These are phyloP conservation scores for Lycium barbarum DNA, from an alignment of 257 asterid species.

Conservation along the genomic window DNA sequence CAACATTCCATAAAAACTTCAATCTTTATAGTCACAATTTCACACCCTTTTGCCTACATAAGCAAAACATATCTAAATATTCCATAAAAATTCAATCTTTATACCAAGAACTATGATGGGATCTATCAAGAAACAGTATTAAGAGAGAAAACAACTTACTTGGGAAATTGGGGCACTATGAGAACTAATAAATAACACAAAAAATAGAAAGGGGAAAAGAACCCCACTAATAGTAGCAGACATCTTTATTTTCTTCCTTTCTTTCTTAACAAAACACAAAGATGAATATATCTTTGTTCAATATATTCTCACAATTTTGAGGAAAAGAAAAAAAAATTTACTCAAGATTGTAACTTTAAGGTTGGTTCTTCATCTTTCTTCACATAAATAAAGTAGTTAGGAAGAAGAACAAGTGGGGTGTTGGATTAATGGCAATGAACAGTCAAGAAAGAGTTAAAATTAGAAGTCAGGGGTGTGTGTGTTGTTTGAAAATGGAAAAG, in stretches of 20 bases:
- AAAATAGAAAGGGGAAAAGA: constrained; percentile 43
- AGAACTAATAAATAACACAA: constrained; percentile 47
- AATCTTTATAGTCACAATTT: neutral
- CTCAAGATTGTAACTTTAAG: neutral
- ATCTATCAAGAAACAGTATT: constrained; percentile 36
- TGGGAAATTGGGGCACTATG: constrained; percentile 39
- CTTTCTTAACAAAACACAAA: neutral
- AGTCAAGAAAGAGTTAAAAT: constrained; percentile 39
- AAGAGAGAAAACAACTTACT: constrained; percentile 44
- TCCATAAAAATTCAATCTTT: neutral
- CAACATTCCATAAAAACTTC: neutral
- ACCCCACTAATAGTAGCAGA: constrained; percentile 48
- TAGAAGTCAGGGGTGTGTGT: neutral
- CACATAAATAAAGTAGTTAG: constrained; percentile 40
- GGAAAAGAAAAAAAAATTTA: neutral
- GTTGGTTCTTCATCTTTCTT: constrained; percentile 16
- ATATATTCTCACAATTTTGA: constrained; percentile 1
- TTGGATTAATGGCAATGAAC: constrained; percentile 55
- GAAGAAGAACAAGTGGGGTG: constrained; percentile 44
- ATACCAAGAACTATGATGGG: constrained; percentile 34
- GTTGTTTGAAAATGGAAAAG: neutral
- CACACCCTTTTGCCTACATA: neutral
- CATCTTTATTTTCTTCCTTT: constrained; percentile 37
- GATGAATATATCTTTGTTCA: neutral
- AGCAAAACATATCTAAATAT: neutral